phyloP scores from a whole-genome alignment of 78 protist species.

The Monocercomonoides exilis region DNA sequence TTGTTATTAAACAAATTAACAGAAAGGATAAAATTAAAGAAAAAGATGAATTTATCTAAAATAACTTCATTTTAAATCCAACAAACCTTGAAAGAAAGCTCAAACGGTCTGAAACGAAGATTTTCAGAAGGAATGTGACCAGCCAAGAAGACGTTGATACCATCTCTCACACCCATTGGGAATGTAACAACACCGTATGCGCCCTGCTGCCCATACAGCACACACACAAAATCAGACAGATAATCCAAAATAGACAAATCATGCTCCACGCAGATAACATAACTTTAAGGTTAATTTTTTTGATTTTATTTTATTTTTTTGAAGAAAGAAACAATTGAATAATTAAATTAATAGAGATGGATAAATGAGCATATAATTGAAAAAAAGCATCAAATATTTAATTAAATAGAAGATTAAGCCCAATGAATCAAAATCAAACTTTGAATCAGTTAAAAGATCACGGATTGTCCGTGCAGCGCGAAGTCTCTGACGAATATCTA shows the following conservation, averaged over 20 bases:
- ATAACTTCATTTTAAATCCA: too few species aligned
- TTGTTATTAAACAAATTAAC: too few species aligned
- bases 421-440: not conserved
- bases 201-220: slow-evolving; percentile 95
- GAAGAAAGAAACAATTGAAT: too few species aligned
- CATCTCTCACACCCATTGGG: slow-evolving; percentile 97
- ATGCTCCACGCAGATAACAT: slow-evolving; percentile 97
- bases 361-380: not conserved
- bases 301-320: not conserved
- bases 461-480: slow-evolving; percentile 92
- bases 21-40: too few species aligned
- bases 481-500: slow-evolving; percentile 96
- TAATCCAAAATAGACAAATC: slow-evolving; percentile 96
- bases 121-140: slow-evolving; percentile 98
- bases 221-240: slow-evolving; percentile 96
- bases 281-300: slow-evolving; percentile 11
- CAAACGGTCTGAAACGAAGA: slow-evolving; percentile 91
- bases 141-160: slow-evolving; percentile 96
- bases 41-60: too few species aligned
- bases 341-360: not conserved
- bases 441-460: slow-evolving; percentile 32
- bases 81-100: slow-evolving; percentile 67
- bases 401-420: not conserved
- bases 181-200: slow-evolving; percentile 99
- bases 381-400: not conserved